A percentile compares a stretch with the other conserved stretches of the same genome.
Conservation (phyloP, 495 filamentous ascomycete species). For the Penicillium ochrochloron region DNA sequence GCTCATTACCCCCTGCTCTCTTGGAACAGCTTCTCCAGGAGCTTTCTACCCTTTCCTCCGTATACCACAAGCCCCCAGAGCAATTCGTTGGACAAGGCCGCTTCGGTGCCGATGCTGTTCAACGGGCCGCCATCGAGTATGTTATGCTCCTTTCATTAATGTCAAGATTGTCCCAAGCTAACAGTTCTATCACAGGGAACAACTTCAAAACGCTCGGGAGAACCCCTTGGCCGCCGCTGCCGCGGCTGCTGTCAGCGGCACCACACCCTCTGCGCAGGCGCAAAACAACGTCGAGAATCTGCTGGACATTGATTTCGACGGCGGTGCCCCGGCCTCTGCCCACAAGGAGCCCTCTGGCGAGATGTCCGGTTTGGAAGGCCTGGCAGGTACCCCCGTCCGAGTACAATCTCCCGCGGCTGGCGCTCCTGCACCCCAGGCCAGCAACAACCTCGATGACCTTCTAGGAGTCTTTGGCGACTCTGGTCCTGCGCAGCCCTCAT, state of each 20-base stretch:
- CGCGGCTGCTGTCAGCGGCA: constrained; percentile 66
- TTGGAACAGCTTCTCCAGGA: constrained; percentile 87
- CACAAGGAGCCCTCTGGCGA: constrained; percentile 69
- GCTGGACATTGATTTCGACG: constrained; percentile 98
- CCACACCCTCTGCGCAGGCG: constrained; percentile 49
- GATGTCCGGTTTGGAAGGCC: constrained; percentile 70
- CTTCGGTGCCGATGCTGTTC: constrained; percentile 91
- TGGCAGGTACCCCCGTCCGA: constrained; percentile 80
- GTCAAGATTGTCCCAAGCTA: constrained; percentile 66
- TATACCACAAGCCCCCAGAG: constrained; percentile 98
- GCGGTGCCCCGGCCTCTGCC: constrained; percentile 84
- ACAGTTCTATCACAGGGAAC: constrained; percentile 58
- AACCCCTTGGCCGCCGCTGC: constrained; percentile 91
- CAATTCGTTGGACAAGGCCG: constrained; percentile 95
- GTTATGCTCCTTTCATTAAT: constrained; percentile 47
- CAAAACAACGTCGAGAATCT: constrained; percentile 92
- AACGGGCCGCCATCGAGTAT: constrained; percentile 89
- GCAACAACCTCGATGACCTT: constrained; percentile 83
- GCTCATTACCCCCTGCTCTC: constrained; percentile 77
- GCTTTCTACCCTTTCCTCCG: constrained; percentile 94
- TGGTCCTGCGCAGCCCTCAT: constrained; percentile 36
- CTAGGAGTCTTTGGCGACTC: constrained; percentile 76
- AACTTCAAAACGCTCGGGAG: constrained; percentile 86
- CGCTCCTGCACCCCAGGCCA: constrained; percentile 47
- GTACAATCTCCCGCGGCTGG: constrained; percentile 63